phyloP scores from a whole-genome alignment of 192 early-diverging fungal genomes.

The Coemansia sp. region DNA sequence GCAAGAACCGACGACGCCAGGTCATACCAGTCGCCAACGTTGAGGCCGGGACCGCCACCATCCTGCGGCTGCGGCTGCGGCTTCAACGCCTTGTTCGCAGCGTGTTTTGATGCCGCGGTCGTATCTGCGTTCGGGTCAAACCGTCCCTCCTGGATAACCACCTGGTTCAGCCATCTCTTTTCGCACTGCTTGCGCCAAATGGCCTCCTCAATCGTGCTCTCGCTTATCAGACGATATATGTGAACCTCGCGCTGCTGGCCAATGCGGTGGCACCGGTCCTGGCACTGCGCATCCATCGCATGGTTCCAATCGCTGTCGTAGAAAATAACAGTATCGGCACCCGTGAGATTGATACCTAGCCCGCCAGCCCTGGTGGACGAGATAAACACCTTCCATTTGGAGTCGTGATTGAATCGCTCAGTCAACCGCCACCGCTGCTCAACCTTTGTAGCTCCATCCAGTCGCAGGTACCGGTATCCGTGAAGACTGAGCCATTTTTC shows the following conservation, averaged over 20 bases:
- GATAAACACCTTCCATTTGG: conserved; percentile 89
- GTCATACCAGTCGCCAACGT: conserved; percentile 46
- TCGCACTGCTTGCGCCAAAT: conserved; percentile 78
- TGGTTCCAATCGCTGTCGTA: conserved; percentile 95
- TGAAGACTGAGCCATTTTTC: conserved; percentile 83
- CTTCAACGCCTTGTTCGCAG: background rate
- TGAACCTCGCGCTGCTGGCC: conserved; percentile 85
- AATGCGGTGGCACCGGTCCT: conserved; percentile 95
- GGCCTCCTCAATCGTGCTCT: conserved; percentile 74
- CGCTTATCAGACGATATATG: conserved; percentile 74
- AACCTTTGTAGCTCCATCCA: conserved; percentile 88
- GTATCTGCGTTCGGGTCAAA: conserved; percentile 64
- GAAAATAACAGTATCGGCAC: conserved; percentile 95
- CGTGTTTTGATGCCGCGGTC: background rate
- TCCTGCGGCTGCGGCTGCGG: conserved; percentile 3
- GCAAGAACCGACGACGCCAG: conserved; percentile 33
- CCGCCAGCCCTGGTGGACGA: conserved; percentile 94
- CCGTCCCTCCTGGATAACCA: conserved; percentile 77
- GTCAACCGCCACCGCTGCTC: conserved; percentile 88
- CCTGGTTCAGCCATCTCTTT: conserved; percentile 74
- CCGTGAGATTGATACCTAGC: conserved; percentile 91
- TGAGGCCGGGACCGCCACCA: conserved; percentile 5
- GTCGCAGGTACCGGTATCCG: conserved; percentile 79
- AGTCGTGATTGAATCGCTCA: conserved; percentile 92
- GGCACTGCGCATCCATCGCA: conserved; percentile 94